A percentile compares a stretch with the other conserved stretches of the same genome.
These are phyloP conservation scores for Metschnikowia peoriensis DNA, from an alignment of 805 yeast genomes.

Conservation along the genomic window DNA sequence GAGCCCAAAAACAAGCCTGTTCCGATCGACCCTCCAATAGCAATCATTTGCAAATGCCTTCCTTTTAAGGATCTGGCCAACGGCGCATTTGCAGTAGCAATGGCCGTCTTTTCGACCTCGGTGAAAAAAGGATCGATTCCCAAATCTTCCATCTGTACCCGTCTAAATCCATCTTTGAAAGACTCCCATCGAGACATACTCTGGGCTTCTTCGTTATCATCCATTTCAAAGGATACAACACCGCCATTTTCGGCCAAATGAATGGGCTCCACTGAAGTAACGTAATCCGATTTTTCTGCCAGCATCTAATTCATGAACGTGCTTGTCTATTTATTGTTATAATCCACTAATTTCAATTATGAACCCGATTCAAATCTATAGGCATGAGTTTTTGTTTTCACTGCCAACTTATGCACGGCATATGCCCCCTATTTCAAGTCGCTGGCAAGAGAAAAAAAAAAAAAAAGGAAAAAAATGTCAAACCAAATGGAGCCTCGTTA, in stretches of 20 bases:
- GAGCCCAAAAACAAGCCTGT: slow-evolving; percentile 80
- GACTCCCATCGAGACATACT: slow-evolving; percentile 15
- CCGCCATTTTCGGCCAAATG: slow-evolving; percentile 37
- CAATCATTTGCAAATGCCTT: slow-evolving; percentile 66
- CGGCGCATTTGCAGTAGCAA: slow-evolving; percentile 56
- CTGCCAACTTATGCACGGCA: too few species aligned
- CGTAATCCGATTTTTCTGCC: slow-evolving; percentile 39
- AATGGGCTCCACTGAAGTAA: slow-evolving; percentile 35
- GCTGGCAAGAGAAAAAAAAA: too few species aligned
- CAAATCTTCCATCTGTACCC: slow-evolving; percentile 32
- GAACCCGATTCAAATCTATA: too few species aligned
- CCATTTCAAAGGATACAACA: slow-evolving; percentile 29
- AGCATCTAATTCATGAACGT: slow-evolving; percentile 23
- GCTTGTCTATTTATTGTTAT: neutral
- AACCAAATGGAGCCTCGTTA: too few species aligned
- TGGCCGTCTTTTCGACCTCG: slow-evolving; percentile 47
- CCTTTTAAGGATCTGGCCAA: slow-evolving; percentile 50
- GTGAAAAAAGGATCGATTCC: slow-evolving; percentile 40
- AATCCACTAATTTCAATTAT: too few species aligned
- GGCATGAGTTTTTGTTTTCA: too few species aligned
- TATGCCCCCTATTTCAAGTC: too few species aligned
- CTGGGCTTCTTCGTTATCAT: slow-evolving; percentile 19
- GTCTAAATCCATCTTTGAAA: slow-evolving; percentile 32
- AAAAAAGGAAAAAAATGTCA: too few species aligned
- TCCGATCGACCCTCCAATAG: slow-evolving; percentile 81